phyloP scores from a whole-genome alignment of 2,329 filamentous ascomycete species.

The Penicillium janthinellum region DNA sequence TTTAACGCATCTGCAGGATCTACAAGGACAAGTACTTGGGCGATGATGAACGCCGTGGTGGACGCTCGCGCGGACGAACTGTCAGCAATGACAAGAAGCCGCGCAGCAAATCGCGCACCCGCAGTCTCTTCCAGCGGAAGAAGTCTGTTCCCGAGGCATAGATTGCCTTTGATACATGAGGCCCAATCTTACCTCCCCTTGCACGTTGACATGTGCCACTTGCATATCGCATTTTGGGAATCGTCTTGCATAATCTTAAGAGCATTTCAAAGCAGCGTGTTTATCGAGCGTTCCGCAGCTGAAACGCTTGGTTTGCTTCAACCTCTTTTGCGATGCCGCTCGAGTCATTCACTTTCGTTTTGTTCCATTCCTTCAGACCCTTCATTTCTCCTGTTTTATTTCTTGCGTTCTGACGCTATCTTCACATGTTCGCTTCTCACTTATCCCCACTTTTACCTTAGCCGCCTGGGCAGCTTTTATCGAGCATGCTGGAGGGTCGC shows the following conservation, averaged over 20 bases:
- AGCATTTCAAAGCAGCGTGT: slow-evolving; percentile 21
- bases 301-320: slow-evolving; percentile 13
- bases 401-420: slow-evolving; percentile 18
- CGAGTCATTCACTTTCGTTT: not conserved
- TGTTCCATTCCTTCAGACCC: slow-evolving; percentile 12
- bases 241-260: slow-evolving; percentile 13
- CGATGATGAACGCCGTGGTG: slow-evolving; percentile 55
- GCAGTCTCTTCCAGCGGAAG: slow-evolving; percentile 71
- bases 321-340: not conserved
- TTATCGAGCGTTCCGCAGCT: slow-evolving; percentile 23
- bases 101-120: slow-evolving; percentile 74
- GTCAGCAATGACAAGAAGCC: slow-evolving; percentile 62
- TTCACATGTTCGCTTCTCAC: slow-evolving; percentile 12
- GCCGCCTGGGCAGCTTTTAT: slow-evolving; percentile 30
- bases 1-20: slow-evolving; percentile 64
- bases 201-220: not conserved
- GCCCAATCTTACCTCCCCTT: not conserved
- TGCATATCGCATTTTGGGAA: slow-evolving; percentile 4
- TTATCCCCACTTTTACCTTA: slow-evolving; percentile 12
- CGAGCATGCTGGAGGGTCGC: slow-evolving; percentile 16
- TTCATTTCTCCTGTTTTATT: slow-evolving; percentile 15
- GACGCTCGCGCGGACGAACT: slow-evolving; percentile 37
- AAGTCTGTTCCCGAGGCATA: slow-evolving; percentile 42
- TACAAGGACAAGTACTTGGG: slow-evolving; percentile 91
- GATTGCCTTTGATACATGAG: slow-evolving; percentile 12